These are phyloP conservation scores for Vitis hybrid DNA, from an alignment of 177 flowering plant species.

Conservation along the genomic window DNA sequence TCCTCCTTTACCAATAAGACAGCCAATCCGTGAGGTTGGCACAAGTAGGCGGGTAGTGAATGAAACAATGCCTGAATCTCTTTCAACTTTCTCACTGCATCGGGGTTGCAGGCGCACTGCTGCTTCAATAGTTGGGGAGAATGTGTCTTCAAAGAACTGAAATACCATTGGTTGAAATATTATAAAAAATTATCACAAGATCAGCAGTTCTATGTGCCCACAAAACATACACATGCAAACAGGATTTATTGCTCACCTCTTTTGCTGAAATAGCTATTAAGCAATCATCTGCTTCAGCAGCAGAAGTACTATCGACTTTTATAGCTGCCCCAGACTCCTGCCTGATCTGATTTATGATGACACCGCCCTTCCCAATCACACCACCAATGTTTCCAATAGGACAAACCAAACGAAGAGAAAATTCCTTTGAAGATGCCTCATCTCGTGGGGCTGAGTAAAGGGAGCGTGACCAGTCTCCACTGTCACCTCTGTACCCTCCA, in stretches of 20 bases:
- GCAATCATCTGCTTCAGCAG: slow-evolving; percentile 84
- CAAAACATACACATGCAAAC: neutral
- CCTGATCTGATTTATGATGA: slow-evolving; percentile 87
- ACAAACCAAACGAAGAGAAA: slow-evolving; percentile 81
- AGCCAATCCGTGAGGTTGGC: slow-evolving; percentile 86
- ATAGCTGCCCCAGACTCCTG: slow-evolving; percentile 88
- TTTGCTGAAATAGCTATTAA: slow-evolving; percentile 77
- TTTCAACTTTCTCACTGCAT: slow-evolving; percentile 89
- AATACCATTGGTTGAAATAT: neutral
- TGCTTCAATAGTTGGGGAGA: slow-evolving; percentile 87
- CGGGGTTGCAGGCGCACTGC: slow-evolving; percentile 89
- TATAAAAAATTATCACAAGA: neutral
- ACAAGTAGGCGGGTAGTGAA: slow-evolving; percentile 91
- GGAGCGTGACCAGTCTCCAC: slow-evolving; percentile 74
- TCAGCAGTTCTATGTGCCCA: neutral
- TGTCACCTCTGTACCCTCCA: slow-evolving; percentile 86
- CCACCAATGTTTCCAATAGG: slow-evolving; percentile 89
- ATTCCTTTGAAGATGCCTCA: slow-evolving; percentile 77
- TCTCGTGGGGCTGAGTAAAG: slow-evolving; percentile 66
- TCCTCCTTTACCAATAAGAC: slow-evolving; percentile 97
- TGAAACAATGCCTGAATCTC: slow-evolving; percentile 78
- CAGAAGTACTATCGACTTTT: slow-evolving; percentile 80
- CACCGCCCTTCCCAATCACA: slow-evolving; percentile 96
- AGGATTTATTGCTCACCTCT: slow-evolving; percentile 50
- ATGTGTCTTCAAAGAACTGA: slow-evolving; percentile 69